Evolutionary conservation across 257 asterid genomes (phyloP), one percentile per base, ranked within the genome.

Genomic region (Phtheirospermum japonicum): DNA sequence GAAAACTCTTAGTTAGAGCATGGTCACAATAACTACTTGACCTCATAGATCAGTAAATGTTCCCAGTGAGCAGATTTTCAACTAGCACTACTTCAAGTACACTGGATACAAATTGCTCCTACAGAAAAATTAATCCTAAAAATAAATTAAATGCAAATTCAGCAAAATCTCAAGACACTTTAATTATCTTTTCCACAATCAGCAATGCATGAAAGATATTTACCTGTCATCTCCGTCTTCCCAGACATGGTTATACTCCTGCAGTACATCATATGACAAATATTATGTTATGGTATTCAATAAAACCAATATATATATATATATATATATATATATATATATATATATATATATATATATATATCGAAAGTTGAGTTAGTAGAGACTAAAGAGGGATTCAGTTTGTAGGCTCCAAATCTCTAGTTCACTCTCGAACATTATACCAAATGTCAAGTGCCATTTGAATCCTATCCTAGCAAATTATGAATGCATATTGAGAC

Each of bases 161-260:
- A 32, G 46, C 23, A 32, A 43, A 50, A 53, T n/a, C 43, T 49
- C 12, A 46, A 4, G 52, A 60, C 57, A n/a, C 56, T 53, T 14
- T 30, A 61, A 63, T 9, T 56, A 18, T 30, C 59, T 34, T 40
- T 43, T 40, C 31, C 4, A 66, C 5, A 34, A 32, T 59, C 20
- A 65, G 31, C 59, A 66, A 60, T 39, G 66, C 40, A 57, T 8
- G 59, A 16, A 67, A 26, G 50, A 70, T 57, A 73, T 23, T 66
- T 77, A 88, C 98, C 95, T 86, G 80, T 73, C 86, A 72, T 81
- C 94, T 11, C 97, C 93, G 33, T 88, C 98, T 82, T 84, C 94
- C 98, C 95, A 86, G 9, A 84, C 80, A 84, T 84, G 95, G 80
- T 81, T 81, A 64, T 78, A 80, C 61, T 86, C 97, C 97, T 91